Base-by-base conservation (phyloP, 345 rosid species). In the Rubroshorea leprosula region DNA sequence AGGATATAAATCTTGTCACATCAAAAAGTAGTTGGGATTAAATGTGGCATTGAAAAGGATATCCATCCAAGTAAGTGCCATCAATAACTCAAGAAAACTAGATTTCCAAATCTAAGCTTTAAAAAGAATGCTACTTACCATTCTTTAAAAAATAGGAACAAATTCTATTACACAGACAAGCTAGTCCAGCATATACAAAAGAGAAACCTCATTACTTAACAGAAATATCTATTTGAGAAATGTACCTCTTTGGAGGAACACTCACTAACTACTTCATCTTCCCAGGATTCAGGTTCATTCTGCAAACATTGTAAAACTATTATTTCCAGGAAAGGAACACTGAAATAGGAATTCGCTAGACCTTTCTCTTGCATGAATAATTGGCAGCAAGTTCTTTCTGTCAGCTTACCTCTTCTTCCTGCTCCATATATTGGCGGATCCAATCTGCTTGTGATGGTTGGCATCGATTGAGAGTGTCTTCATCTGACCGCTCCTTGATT, bases 391-490 rank as follows among this genome's bases (percentile, higher is more conserved):
- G 9, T 8, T 35, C 11, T 1, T n/a, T 58, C 24, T 9, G 25
- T 54, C 61, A 14, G 47, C 8, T 26, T 71, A 86, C 98, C 88
- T 88, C 98, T 72, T 88, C 96, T 52, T 88, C 85, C 49, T 84
- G 92, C 66, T 68, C 75, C 84, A 91, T 64, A 71, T 91, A 91
- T 66, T 77, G 91, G 63, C 84, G 76, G 54, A 91, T 91, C 96
- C 95, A 91, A 72, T 88, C 95, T 45, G 92, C 90, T 68, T 91
- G 98, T 9, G 91, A 86, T 27, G 72, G 80, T 62, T 87, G 78
- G 62, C 69, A 73, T 21, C 76, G 71, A 71, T 71, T 77, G 35
- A 84, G 58, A 62, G 65, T 61, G 63, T 78, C 80, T 43, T 79
- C 77, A 46, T 63, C 84, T 39, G 64, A 58, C 55, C 59, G 66